Conservation (phyloP, 2,329 filamentous ascomycete genomes). For the Botrytis paeoniae region DNA sequence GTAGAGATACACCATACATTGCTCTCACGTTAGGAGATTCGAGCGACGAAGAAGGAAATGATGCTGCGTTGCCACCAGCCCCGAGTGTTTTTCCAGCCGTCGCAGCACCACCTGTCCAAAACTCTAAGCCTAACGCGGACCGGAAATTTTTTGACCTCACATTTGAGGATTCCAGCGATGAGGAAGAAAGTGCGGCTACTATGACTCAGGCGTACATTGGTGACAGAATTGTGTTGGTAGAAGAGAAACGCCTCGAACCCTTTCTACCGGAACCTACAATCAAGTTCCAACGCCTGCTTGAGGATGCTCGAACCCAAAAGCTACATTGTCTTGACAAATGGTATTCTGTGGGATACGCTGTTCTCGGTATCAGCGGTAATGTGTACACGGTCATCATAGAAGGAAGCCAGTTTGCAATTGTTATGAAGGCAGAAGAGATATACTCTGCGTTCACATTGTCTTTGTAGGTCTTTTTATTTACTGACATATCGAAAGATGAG, state of each 20-base stretch:
- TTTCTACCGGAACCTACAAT: neutral
- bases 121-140: neutral
- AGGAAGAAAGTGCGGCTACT: neutral
- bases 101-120: neutral
- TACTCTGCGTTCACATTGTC: conserved; percentile 62
- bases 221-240: neutral
- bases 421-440: conserved; percentile 51
- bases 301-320: neutral
- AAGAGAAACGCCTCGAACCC: neutral
- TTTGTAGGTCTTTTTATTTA: conserved; percentile 45
- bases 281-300: neutral
- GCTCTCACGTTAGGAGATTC: neutral
- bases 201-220: neutral
- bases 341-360: conserved; percentile 36
- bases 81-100: neutral
- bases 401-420: conserved; percentile 54
- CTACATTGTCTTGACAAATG: neutral
- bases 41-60: neutral
- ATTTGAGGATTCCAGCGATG: neutral
- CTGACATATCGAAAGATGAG: neutral
- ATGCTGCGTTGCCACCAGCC: too few relatives aligned
- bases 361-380: conserved; percentile 59
- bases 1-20: neutral
- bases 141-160: neutral
- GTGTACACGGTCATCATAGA: conserved; percentile 56